Base-by-base conservation (phyloP, 1,284 basidiomycete species). In the Puccinia polysora region DNA sequence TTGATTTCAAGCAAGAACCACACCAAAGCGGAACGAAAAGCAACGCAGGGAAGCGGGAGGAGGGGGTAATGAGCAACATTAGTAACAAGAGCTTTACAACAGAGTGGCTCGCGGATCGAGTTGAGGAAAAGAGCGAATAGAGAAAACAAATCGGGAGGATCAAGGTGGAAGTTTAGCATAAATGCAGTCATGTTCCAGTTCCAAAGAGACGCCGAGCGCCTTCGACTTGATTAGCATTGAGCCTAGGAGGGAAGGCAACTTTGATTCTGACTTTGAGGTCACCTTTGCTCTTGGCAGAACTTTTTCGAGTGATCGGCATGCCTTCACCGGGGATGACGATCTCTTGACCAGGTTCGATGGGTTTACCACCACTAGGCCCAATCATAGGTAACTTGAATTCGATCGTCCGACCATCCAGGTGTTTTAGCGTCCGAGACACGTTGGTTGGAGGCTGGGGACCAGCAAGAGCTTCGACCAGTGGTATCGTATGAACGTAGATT, bases 251-350 rank as follows among this genome's bases (percentile, higher is more conserved):
- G 85, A 96, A 95, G 36, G 85, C 83, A 30, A 95, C 84, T 67
- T 93, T 87, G 88, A 90, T 91, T 74, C 84, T 85, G 60, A 95
- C 84, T 58, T 89, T 83, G 65, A 96, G 80, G 81, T 96, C 90
- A 0, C 93, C 93, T 81, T 89, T 89, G 76, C 83, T 85, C 82
- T 85, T 86, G 8, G 40, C 40, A 43, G n/a, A 25, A n/a, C 86
- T 87, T 69, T 87, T 88, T 80, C 90, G 91, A 72, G 90, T 84
- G 49, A 92, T 86, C 1, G 92, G 91, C 92, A 96, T 95, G 14
- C 93, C 94, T 80, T 94, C 90, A 1, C 86, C 88, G 1, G 82
- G 65, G 4, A 95, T 81, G 30, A 82, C 84, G 14, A 86, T 89
- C 78, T 88, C 85, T 80, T 88, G 84, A 2, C 86, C 88, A 0